Evolutionary conservation across 208 protist species (phyloP), one percentile per base, ranked within the genome.

Genomic region (Crithidia sp.): DNA sequence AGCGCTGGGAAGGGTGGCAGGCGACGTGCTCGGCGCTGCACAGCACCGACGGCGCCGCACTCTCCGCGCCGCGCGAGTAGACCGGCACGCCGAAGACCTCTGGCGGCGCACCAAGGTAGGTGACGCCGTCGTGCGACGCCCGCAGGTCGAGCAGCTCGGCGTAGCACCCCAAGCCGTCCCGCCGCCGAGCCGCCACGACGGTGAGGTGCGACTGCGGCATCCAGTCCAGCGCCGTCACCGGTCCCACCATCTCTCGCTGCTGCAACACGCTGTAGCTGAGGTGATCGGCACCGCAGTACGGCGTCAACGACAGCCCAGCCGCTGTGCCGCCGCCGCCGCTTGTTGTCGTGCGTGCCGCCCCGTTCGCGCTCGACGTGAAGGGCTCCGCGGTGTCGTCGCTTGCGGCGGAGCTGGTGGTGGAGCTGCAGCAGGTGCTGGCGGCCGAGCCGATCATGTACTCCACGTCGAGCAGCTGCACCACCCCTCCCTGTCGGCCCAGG

Each of bases 91-190:
- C 67, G 53, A 83, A 70, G 36, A 68, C 76, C 43, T 73, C 80
- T 0, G 77, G 81, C 45, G 81, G 81, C 0, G 81, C 77, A 12
- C 88, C 85, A 43, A 90, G 75, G 65, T 89, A 89, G n/a, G 72
- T 77, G 59, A 87, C 69, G 7, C 67, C 81, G 49, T 73, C 82
- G 36, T 85, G 81, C 43, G 83, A 83, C 1, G 89, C 69, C 10
- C 89, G 89, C 36, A 91, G 44, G 76, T 94, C 89, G n/a, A 94
- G 80, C 57, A 92, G 74, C 63, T 88, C 81, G 10, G 81, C 84
- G 61, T 82, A 86, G 76, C 82, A 92, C 28, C 86, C 89, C 0
- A 80, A 63, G 17, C 73, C 85, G 67, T 89, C 86, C 41, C 61
- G 71, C 7, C 81, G 81, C 7, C 79, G 71, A 2, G 85, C 82